Conservation (phyloP, 441 rosid species). For the Cnidoscolus chayamansa region DNA sequence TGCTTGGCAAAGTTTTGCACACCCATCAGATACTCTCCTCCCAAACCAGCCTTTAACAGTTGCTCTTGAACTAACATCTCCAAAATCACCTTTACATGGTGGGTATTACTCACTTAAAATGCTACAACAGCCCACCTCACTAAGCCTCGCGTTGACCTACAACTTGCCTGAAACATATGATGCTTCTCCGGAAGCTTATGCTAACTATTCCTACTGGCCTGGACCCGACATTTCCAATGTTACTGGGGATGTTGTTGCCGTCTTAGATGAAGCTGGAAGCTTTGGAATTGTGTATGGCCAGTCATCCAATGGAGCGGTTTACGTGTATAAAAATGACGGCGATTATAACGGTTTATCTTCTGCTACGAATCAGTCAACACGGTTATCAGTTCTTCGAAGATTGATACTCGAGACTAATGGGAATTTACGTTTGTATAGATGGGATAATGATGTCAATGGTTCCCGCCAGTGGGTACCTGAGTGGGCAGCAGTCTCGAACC, state of each 20-base stretch:
- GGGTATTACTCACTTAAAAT: constrained; percentile 77
- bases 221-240: constrained; percentile 86
- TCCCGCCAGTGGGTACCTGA: constrained; percentile 80
- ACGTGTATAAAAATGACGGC: constrained; percentile 62
- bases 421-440: constrained; percentile 68
- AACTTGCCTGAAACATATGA: constrained; percentile 43
- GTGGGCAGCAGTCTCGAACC: constrained; percentile 91
- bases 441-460: constrained; percentile 77
- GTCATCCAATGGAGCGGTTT: constrained; percentile 70
- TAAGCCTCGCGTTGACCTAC: constrained; percentile 79
- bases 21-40: constrained; percentile 81
- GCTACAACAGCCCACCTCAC: constrained; percentile 78
- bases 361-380: constrained; percentile 37
- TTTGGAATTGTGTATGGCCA: constrained; percentile 78
- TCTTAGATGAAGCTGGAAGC: constrained; percentile 73
- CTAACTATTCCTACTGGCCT: constrained; percentile 77
- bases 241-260: constrained; percentile 72
- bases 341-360: constrained; percentile 46
- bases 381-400: constrained; percentile 43
- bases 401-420: constrained; percentile 73
- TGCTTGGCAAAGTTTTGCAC: constrained; percentile 73
- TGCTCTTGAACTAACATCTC: constrained; percentile 63
- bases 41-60: constrained; percentile 80
- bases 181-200: constrained; percentile 32
- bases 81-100: constrained; percentile 37